Conservation (phyloP, 371 early-diverging fungal species). For the Batrachochytrium dendrobatidis region DNA sequence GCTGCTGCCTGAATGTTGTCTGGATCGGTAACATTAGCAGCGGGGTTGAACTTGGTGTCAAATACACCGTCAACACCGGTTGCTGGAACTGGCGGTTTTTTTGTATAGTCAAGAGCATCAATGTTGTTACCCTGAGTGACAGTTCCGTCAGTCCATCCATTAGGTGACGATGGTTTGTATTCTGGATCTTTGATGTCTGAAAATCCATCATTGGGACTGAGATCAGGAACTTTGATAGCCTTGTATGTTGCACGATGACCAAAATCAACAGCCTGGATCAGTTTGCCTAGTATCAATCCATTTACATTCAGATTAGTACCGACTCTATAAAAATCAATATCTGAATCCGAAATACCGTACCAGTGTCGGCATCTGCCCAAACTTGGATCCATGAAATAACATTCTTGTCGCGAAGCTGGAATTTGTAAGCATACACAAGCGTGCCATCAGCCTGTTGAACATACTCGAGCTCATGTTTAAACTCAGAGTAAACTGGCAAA, state of each 20-base stretch:
- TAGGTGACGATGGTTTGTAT: slow-evolving; percentile 22
- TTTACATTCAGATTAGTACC: too few relatives aligned
- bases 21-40: slow-evolving; percentile 3
- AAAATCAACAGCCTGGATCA: slow-evolving; percentile 14
- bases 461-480: too few relatives aligned
- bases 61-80: not conserved
- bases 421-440: too few relatives aligned
- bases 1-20: slow-evolving; percentile 17
- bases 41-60: slow-evolving; percentile 9
- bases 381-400: too few relatives aligned
- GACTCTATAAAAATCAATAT: too few relatives aligned
- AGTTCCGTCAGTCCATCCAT: slow-evolving; percentile 34
- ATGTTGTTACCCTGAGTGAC: slow-evolving; percentile 18
- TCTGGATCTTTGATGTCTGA: slow-evolving; percentile 13
- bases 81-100: not conserved
- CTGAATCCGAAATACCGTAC: too few relatives aligned
- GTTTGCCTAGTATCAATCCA: too few relatives aligned
- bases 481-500: too few relatives aligned
- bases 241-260: slow-evolving; percentile 17
- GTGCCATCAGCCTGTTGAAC: too few relatives aligned
- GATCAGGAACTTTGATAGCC: slow-evolving; percentile 15
- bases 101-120: not conserved
- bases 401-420: too few relatives aligned
- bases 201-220: slow-evolving; percentile 8
- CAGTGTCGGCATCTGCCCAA: too few relatives aligned